Conservation (phyloP, 176 grass and related monocot species). For the Aegilops tauschii region DNA sequence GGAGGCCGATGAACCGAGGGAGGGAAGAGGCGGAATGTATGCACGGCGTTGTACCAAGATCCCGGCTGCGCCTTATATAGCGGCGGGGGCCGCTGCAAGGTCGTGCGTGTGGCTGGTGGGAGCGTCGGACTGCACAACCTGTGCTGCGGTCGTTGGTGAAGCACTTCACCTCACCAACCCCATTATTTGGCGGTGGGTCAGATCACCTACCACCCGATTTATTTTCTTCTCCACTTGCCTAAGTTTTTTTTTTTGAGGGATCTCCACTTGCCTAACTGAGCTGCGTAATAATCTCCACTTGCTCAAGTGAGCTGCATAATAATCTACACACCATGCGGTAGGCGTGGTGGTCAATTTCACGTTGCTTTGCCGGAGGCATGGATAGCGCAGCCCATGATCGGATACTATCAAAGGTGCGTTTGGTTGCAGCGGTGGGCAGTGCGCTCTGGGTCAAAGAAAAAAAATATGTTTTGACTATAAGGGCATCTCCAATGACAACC, state of each 20-base stretch:
- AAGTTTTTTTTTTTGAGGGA: no score
- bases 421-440: no score
- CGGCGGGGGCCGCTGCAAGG: no score
- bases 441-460: no score
- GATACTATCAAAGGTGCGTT: no score
- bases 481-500: no score
- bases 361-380: neutral
- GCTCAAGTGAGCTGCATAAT: neutral
- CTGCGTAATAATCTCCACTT: neutral
- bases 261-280: neutral
- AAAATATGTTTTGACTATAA: no score
- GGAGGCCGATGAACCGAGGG: neutral
- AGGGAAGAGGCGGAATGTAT: neutral
- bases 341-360: neutral
- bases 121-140: neutral
- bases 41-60: neutral
- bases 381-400: neutral
- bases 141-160: neutral
- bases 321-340: neutral
- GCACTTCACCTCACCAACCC: neutral
- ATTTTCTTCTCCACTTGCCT: neutral
- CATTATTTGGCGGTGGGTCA: neutral
- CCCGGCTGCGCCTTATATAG: neutral
- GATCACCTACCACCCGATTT: neutral
- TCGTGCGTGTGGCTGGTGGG: neutral